Conservation (phyloP, 2,329 filamentous ascomycete species). For the Juglanconis oblonga region DNA sequence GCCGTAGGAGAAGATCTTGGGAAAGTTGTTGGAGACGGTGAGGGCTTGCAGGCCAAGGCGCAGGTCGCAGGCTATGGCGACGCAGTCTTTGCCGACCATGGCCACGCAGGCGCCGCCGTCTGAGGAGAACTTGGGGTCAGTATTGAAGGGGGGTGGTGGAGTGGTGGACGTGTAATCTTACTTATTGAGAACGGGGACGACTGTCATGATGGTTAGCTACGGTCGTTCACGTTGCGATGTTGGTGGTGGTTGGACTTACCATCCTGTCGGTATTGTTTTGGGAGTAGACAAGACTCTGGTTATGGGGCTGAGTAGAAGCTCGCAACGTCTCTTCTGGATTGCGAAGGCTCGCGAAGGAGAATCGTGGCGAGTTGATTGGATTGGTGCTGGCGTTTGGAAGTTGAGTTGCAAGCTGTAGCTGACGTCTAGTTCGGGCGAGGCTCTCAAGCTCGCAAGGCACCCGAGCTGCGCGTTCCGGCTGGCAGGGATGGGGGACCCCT, state of each 20-base stretch:
- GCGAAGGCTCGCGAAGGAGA: not conserved
- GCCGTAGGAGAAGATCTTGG: conserved; percentile 98
- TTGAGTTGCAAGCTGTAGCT: conserved; percentile 11
- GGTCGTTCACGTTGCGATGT: conserved; percentile 10
- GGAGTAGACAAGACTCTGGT: not conserved
- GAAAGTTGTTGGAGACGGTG: conserved; percentile 99
- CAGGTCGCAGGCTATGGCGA: conserved; percentile 98
- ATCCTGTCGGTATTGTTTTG: conserved; percentile 21
- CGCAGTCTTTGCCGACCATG: conserved; percentile 99
- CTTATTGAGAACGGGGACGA: conserved; percentile 94
- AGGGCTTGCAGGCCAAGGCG: conserved; percentile 94
- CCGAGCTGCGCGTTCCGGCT: conserved; percentile 7
- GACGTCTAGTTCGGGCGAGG: conserved; percentile 15
- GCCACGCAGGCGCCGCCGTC: conserved; percentile 92
- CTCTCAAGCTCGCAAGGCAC: conserved; percentile 7
- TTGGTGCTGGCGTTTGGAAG: conserved; percentile 2
- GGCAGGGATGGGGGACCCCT: not conserved
- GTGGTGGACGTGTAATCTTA: conserved; percentile 32
- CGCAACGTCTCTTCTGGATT: not conserved
- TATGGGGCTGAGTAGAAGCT: not conserved
- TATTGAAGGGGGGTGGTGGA: conserved; percentile 9
- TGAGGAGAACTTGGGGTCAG: conserved; percentile 31
- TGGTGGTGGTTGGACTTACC: conserved; percentile 28
- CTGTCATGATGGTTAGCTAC: conserved; percentile 47
- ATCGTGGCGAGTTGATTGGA: not conserved